These are phyloP conservation scores for Hymenoscyphus salicellus DNA, from an alignment of 2,329 filamentous ascomycete species.

Conservation along the genomic window DNA sequence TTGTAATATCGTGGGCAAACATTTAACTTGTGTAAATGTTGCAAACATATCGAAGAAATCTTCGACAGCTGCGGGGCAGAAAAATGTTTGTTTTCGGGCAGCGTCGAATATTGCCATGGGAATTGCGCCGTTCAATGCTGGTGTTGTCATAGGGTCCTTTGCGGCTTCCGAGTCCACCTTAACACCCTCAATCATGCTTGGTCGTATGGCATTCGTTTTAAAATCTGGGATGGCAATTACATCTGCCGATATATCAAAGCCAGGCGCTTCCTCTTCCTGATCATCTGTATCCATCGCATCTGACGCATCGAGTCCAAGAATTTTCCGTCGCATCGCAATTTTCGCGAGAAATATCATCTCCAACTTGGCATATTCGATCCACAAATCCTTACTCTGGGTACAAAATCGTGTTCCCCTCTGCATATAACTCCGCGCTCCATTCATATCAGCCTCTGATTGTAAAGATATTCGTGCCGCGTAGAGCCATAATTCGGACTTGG, in stretches of 20 bases:
- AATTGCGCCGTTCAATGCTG: constrained; percentile 88
- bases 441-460: constrained; percentile 82
- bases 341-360: constrained; percentile 91
- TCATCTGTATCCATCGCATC: constrained; percentile 43
- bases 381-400: constrained; percentile 68
- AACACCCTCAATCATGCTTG: constrained; percentile 47
- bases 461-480: constrained; percentile 74
- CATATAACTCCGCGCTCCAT: constrained; percentile 79
- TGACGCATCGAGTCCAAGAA: constrained; percentile 59
- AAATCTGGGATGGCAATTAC: constrained; percentile 56
- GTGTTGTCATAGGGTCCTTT: constrained; percentile 53
- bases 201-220: constrained; percentile 43
- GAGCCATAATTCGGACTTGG: constrained; percentile 80
- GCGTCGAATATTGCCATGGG: constrained; percentile 89
- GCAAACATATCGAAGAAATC: constrained; percentile 79
- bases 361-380: constrained; percentile 85
- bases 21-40: constrained; percentile 64
- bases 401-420: constrained; percentile 88
- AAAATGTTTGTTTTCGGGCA: constrained; percentile 73
- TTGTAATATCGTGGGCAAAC: constrained; percentile 63
- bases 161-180: constrained; percentile 48
- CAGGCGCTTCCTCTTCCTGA: constrained; percentile 7
- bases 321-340: constrained; percentile 69
- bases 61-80: constrained; percentile 63
- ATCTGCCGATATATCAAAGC: constrained; percentile 43